Percentiles rank a stretch among this genome's conserved stretches.
Conservation (phyloP, 306 rosid species). For the Phaseolus lunatus region DNA sequence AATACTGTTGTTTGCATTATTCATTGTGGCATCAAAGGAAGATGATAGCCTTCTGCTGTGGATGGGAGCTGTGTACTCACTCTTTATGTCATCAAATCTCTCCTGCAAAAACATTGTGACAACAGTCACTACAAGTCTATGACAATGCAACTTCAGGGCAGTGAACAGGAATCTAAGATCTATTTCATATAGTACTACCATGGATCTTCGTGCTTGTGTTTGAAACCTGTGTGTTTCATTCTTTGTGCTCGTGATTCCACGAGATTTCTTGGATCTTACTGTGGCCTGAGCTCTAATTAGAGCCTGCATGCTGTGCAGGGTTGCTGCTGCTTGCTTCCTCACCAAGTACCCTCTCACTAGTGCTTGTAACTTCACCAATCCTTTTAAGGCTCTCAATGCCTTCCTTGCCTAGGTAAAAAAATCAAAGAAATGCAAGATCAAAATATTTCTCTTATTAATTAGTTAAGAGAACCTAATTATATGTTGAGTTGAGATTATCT, state of each 20-base stretch:
- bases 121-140: neutral
- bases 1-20: slow-evolving; percentile 38
- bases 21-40: slow-evolving; percentile 60
- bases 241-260: slow-evolving; percentile 40
- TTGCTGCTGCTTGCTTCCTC: slow-evolving; percentile 87
- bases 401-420: slow-evolving; percentile 73
- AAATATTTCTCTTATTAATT: neutral
- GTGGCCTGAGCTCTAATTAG: slow-evolving; percentile 92
- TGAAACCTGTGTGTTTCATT: slow-evolving; percentile 57
- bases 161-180: slow-evolving; percentile 29
- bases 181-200: slow-evolving; percentile 47
- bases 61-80: slow-evolving; percentile 59
- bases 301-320: slow-evolving; percentile 91
- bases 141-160: neutral
- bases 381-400: slow-evolving; percentile 88
- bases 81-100: slow-evolving; percentile 67
- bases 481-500: too few relatives aligned
- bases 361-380: slow-evolving; percentile 90
- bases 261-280: slow-evolving; percentile 75
- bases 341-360: slow-evolving; percentile 89
- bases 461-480: too few relatives aligned
- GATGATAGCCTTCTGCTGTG: slow-evolving; percentile 81
- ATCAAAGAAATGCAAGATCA: neutral
- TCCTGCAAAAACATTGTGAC: slow-evolving; percentile 57
- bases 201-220: slow-evolving; percentile 67